Base-by-base conservation (phyloP, 331 rosid species). In the Saraca asoca region DNA sequence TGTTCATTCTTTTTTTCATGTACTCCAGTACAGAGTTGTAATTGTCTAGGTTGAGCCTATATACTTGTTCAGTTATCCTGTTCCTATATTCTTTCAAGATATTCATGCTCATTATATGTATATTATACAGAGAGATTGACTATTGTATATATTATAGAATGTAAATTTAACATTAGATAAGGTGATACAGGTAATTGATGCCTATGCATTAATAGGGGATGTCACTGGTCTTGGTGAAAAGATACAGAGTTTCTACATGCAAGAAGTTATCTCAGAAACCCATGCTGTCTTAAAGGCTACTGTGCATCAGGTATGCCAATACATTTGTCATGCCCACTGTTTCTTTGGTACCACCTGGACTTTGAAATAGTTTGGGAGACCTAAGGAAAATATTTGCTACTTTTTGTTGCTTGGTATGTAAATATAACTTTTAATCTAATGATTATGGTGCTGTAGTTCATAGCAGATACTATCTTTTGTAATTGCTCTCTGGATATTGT, bases 211-310 rank as follows among this genome's bases (percentile, higher is more conserved):
- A 59, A 94, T 94, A 45, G 99, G 99, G 68, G 99, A 94, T 79
- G 73, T 84, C 44, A 66, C 91, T 41, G 99, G 99, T 77, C 99
- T 94, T 66, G 95, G 97, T 46, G 99, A 94, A 75, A 94, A 94
- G 89, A 85, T 94, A 78, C 99, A 94, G 72, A 94, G 99, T 86
- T 94, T 88, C 80, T 94, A 88, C 81, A 88, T 94, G 97, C 97
- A 94, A 86, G 99, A 94, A 87, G 97, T 94, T 82, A 83, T 94
- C 58, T 83, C 99, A 34, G 91, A 88, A 86, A 90, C 96, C 43
- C 95, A 94, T 72, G 76, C 78, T 61, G 83, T 86, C 69, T 81
- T 94, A 77, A 94, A 90, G 82, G 78, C 62, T 65, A 70, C 82
- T 64, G 86, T 86, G 79, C 85, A 79, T 65, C 95, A 94, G 99